These are phyloP conservation scores for Exophiala sideris DNA, from an alignment of 2,329 filamentous ascomycete species.

Conservation along the genomic window DNA sequence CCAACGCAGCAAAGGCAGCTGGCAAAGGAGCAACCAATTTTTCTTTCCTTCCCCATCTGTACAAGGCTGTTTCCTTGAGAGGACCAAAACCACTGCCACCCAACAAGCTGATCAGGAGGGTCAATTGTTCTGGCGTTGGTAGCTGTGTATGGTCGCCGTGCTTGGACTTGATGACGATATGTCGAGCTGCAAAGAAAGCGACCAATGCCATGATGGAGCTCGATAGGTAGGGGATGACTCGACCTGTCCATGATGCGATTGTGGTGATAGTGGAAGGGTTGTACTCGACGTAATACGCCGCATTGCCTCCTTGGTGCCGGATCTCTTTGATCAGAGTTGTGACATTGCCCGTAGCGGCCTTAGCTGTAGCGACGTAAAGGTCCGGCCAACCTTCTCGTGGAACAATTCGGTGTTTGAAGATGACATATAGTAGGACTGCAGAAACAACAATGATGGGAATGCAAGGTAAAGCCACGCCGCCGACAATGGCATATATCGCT, in stretches of 20 bases:
- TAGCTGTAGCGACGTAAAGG: neutral
- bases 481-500: slow-evolving; percentile 6
- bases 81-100: slow-evolving; percentile 9
- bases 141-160: slow-evolving; percentile 4
- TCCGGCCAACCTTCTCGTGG: neutral
- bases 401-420: slow-evolving; percentile 6
- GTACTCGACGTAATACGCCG: slow-evolving; percentile 19
- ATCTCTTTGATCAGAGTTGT: neutral
- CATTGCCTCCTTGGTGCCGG: slow-evolving; percentile 8
- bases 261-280: slow-evolving; percentile 19
- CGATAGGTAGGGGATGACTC: slow-evolving; percentile 17
- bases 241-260: slow-evolving; percentile 18
- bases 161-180: slow-evolving; percentile 14
- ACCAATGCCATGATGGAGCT: slow-evolving; percentile 16
- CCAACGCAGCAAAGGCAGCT: slow-evolving; percentile 8
- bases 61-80: slow-evolving; percentile 5
- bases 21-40: slow-evolving; percentile 11
- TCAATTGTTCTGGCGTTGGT: slow-evolving; percentile 8
- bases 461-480: slow-evolving; percentile 8
- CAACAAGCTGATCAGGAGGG: slow-evolving; percentile 6
- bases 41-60: slow-evolving; percentile 5
- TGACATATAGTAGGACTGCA: slow-evolving; percentile 5
- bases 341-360: neutral
- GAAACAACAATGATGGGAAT: slow-evolving; percentile 10
- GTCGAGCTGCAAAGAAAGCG: slow-evolving; percentile 16